These are phyloP conservation scores for Mycena indigotica DNA, from an alignment of 768 basidiomycete genomes.

Conservation along the genomic window DNA sequence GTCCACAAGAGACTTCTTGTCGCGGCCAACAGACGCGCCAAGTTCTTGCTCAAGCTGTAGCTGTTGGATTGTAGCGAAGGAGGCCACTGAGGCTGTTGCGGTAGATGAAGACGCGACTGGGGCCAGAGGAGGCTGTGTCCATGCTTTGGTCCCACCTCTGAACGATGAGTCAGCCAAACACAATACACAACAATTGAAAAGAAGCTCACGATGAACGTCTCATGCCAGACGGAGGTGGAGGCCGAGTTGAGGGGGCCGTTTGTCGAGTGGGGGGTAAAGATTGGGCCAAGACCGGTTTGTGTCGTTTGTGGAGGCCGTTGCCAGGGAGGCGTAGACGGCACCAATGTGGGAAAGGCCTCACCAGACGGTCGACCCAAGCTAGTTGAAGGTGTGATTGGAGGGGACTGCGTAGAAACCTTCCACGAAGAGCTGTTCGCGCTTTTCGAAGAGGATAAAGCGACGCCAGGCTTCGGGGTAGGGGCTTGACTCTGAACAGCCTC, in stretches of 20 bases:
- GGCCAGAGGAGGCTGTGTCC: conserved; percentile 60
- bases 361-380: conserved; percentile 24
- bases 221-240: conserved; percentile 30
- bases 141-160: conserved; percentile 56
- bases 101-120: conserved; percentile 37
- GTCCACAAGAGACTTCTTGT: conserved; percentile 68
- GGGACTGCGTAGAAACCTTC: conserved; percentile 6
- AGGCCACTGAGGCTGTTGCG: conserved; percentile 45
- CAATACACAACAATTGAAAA: background rate
- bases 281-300: conserved; percentile 57
- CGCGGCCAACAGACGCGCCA: conserved; percentile 40
- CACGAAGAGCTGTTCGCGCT: conserved; percentile 19
- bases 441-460: conserved; percentile 7
- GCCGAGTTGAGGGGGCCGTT: conserved; percentile 25
- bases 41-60: conserved; percentile 70
- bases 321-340: conserved; percentile 19
- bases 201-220: conserved; percentile 33
- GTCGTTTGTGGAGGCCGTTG: conserved; percentile 27
- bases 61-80: conserved; percentile 85
- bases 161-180: background rate
- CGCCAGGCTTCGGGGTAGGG: background rate
- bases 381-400: conserved; percentile 13
- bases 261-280: conserved; percentile 65
- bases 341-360: conserved; percentile 20
- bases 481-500: conserved; percentile 51